Conservation (phyloP, 2,329 filamentous ascomycete genomes). For the Neofusicoccum ribis region DNA sequence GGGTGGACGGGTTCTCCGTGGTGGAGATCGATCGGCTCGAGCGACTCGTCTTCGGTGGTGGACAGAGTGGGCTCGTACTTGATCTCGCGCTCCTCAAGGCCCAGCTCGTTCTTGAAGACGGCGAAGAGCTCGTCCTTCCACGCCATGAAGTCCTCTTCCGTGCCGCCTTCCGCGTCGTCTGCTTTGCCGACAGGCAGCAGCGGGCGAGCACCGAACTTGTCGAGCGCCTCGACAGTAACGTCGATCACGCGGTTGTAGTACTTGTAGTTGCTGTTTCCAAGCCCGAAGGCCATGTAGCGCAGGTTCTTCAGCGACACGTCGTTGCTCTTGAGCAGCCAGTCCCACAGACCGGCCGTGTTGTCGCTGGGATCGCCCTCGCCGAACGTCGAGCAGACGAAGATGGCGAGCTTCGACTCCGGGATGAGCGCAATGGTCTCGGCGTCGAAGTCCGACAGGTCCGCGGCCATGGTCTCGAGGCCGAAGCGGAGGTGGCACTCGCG, state of each 20-base stretch:
- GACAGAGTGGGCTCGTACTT: constrained; percentile 36
- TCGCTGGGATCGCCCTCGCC: constrained; percentile 43
- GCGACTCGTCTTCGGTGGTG: constrained; percentile 25
- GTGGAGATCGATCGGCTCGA: constrained; percentile 29
- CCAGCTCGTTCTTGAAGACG: constrained; percentile 32
- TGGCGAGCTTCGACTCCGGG: constrained; percentile 29
- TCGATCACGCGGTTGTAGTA: constrained; percentile 48
- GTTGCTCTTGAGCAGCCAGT: constrained; percentile 34
- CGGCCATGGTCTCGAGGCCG: constrained; percentile 42
- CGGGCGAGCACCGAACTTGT: constrained; percentile 34
- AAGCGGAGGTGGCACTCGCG: constrained; percentile 44
- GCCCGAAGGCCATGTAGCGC: constrained; percentile 44
- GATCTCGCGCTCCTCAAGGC: constrained; percentile 35
- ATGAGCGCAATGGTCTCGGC: constrained; percentile 39
- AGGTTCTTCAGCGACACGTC: constrained; percentile 29
- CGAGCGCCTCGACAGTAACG: constrained; percentile 33
- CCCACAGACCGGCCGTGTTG: constrained; percentile 37
- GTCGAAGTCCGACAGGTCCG: constrained; percentile 52
- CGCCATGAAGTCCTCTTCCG: constrained; percentile 45
- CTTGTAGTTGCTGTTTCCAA: constrained; percentile 51
- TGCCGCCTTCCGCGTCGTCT: constrained; percentile 45
- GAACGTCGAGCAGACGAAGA: constrained; percentile 41
- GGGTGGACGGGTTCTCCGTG: constrained; percentile 22
- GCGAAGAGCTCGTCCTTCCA: constrained; percentile 43
- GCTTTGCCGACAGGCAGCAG: constrained; percentile 38